A percentile compares a stretch with the other conserved stretches of the same genome.
Evolutionary conservation across 805 yeast species (phyloP).

Genomic region (Zygoascus bituminiphila): DNA sequence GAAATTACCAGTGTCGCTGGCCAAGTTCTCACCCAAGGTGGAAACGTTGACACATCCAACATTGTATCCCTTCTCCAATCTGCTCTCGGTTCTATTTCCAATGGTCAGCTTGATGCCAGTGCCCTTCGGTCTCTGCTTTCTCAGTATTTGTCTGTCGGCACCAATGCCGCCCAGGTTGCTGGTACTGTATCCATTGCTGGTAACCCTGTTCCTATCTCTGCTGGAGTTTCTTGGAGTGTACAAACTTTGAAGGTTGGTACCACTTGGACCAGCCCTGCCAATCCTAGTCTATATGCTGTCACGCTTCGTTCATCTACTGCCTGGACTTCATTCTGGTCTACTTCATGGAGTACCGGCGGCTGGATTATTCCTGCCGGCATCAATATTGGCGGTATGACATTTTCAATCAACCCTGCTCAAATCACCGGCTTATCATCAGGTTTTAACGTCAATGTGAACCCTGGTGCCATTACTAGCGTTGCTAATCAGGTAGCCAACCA

Average conservation of each 20-base stretch:
- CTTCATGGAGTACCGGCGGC: neutral
- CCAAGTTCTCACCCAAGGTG: neutral
- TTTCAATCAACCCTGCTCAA: neutral
- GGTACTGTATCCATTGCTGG: neutral
- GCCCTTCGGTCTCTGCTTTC: neutral
- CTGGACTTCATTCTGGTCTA: slow-evolving; percentile 2
- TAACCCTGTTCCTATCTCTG: neutral
- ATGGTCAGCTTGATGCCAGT: neutral
- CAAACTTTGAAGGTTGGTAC: neutral
- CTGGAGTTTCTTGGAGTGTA: neutral
- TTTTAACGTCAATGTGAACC: neutral
- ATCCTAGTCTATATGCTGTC: neutral
- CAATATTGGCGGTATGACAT: neutral
- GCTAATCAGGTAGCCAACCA: slow-evolving; percentile 1
- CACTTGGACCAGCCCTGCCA: neutral
- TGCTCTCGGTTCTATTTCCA: neutral
- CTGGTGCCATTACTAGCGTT: neutral
- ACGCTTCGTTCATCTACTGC: neutral
- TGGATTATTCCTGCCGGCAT: slow-evolving; percentile 1
- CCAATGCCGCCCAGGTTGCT: neutral
- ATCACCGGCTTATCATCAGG: neutral
- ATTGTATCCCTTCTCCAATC: neutral
- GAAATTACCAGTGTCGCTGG: neutral
- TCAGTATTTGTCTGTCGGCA: neutral
- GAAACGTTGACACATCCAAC: neutral